phyloP scores from a whole-genome alignment of 768 basidiomycete species.

The Sarcodon sp. region DNA sequence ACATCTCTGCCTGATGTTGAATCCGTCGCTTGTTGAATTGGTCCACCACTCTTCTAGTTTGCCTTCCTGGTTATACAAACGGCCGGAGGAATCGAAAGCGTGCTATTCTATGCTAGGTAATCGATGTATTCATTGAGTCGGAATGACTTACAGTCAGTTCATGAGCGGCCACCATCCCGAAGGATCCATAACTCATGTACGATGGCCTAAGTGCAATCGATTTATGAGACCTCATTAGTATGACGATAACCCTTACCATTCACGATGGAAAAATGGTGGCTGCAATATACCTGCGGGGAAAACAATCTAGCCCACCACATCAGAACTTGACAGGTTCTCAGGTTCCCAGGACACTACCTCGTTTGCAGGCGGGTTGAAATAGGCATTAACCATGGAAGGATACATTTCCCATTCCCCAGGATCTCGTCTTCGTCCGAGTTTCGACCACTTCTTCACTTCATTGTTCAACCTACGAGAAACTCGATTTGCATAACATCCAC shows the following conservation, averaged over 20 bases:
- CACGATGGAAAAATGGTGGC: conserved; percentile 77
- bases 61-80: conserved; percentile 84
- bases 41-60: conserved; percentile 91
- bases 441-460: conserved; percentile 58
- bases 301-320: conserved; percentile 46
- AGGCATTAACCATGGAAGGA: conserved; percentile 79
- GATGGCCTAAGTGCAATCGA: conserved; percentile 47
- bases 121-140: neutral
- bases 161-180: conserved; percentile 87
- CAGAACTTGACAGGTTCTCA: neutral
- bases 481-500: neutral
- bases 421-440: conserved; percentile 61
- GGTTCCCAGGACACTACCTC: conserved; percentile 36
- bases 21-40: conserved; percentile 72
- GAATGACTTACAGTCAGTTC: conserved; percentile 61
- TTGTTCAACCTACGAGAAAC: conserved; percentile 36
- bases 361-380: conserved; percentile 78
- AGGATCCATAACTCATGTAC: conserved; percentile 85
- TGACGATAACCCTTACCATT: conserved; percentile 38
- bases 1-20: conserved; percentile 74
- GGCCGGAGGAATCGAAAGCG: conserved; percentile 82
- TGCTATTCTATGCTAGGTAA: conserved; percentile 32
- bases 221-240: neutral
- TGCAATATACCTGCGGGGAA: conserved; percentile 96
- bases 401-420: conserved; percentile 78